Evolutionary conservation across 2,329 filamentous ascomycete species (phyloP).

Genomic region (Colletotrichum tropicicola): DNA sequence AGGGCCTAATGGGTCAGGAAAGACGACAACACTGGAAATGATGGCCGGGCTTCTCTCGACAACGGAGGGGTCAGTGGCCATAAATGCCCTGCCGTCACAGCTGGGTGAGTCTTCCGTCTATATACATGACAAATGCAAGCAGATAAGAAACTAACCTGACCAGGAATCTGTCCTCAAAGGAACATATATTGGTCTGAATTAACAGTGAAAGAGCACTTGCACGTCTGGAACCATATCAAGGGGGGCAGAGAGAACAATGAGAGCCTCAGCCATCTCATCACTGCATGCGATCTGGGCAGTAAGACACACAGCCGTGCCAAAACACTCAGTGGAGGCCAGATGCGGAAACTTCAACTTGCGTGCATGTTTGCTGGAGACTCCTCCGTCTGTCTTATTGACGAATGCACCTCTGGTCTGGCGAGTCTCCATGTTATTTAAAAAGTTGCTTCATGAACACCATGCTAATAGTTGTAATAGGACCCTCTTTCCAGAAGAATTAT

Average conservation of each 20-base stretch:
- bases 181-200: slow-evolving; percentile 75
- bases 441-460: too few relatives aligned
- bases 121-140: too few relatives aligned
- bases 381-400: slow-evolving; percentile 74
- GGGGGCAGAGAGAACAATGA: slow-evolving; percentile 49
- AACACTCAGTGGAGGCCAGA: slow-evolving; percentile 74
- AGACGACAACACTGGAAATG: slow-evolving; percentile 75
- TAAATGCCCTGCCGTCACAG: slow-evolving; percentile 59
- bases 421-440: too few relatives aligned
- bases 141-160: background rate
- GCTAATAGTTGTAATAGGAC: too few relatives aligned
- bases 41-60: slow-evolving; percentile 71
- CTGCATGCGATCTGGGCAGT: slow-evolving; percentile 65
- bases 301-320: slow-evolving; percentile 64
- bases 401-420: slow-evolving; percentile 73
- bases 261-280: slow-evolving; percentile 60
- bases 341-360: slow-evolving; percentile 74
- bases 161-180: slow-evolving; percentile 69
- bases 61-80: slow-evolving; percentile 66
- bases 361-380: slow-evolving; percentile 77
- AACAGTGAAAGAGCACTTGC: slow-evolving; percentile 71
- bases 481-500: slow-evolving; percentile 73
- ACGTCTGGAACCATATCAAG: slow-evolving; percentile 71
- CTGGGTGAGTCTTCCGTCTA: slow-evolving; percentile 27
- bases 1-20: slow-evolving; percentile 76